Evolutionary conservation across 1,139 yeast genomes (phyloP).

Genomic region (Saccharomyces hybrid): DNA sequence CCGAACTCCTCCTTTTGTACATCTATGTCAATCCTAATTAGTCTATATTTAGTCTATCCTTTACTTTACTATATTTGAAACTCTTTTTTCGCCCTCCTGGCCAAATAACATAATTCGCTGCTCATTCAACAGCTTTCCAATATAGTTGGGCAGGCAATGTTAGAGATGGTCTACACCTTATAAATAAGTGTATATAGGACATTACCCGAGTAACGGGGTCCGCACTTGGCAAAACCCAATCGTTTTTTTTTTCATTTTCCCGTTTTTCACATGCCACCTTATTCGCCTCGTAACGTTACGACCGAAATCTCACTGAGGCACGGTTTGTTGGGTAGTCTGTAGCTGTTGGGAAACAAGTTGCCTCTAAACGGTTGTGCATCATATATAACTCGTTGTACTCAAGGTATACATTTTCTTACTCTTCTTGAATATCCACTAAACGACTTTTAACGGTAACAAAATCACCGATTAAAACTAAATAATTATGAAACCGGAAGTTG

Average conservation of each 20-base stretch:
- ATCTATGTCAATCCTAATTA: background rate
- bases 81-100: background rate
- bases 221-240: background rate
- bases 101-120: no score
- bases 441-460: background rate
- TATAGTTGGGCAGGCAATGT: background rate
- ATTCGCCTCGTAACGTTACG: background rate
- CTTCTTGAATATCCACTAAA: background rate
- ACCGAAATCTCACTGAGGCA: background rate
- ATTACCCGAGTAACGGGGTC: background rate
- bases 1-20: background rate
- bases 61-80: background rate
- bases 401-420: background rate
- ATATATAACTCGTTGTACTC: background rate
- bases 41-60: background rate
- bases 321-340: background rate
- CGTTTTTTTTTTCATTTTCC: background rate
- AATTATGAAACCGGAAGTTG: constrained; percentile 90
- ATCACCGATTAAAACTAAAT: constrained; percentile 6
- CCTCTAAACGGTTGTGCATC: background rate
- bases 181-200: background rate
- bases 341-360: constrained; percentile 5
- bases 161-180: background rate
- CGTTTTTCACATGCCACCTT: background rate
- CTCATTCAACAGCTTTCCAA: no score